These are phyloP conservation scores for Yamadazyma siamensis DNA, from an alignment of 1,139 yeast species.

Conservation along the genomic window DNA sequence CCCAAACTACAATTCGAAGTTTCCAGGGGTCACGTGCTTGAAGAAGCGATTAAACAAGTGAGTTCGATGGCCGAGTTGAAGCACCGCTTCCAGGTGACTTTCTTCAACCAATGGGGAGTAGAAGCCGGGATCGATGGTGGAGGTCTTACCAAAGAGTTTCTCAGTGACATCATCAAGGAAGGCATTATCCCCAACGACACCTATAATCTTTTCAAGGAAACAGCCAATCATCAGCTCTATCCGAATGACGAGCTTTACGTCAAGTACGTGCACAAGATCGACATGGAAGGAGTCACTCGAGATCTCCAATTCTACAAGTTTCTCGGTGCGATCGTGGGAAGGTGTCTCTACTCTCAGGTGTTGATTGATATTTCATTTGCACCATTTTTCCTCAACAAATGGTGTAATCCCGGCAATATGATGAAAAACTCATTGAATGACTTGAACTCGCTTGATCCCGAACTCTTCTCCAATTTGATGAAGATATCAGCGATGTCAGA, in stretches of 20 bases:
- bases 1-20: conserved; percentile 46
- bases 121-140: conserved; percentile 98
- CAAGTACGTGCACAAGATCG: conserved; percentile 21
- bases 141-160: conserved; percentile 87
- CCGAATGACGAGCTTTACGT: conserved; percentile 65
- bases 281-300: conserved; percentile 23
- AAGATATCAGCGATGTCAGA: conserved; percentile 57
- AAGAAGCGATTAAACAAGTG: conserved; percentile 70
- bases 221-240: conserved; percentile 55
- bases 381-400: conserved; percentile 76
- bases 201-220: conserved; percentile 44
- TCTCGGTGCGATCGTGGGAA: conserved; percentile 81
- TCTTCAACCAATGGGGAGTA: conserved; percentile 68
- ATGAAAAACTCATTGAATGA: conserved; percentile 73
- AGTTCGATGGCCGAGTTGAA: conserved; percentile 47
- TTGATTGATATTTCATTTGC: conserved; percentile 83
- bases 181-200: conserved; percentile 51
- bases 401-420: conserved; percentile 40
- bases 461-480: conserved; percentile 61
- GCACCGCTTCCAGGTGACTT: conserved; percentile 57
- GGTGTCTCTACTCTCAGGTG: conserved; percentile 83
- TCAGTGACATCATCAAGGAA: conserved; percentile 68
- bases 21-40: conserved; percentile 64
- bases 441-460: conserved; percentile 64
- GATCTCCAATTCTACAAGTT: conserved; percentile 50